Evolutionary conservation across 495 filamentous ascomycete species (phyloP), one percentile per base, ranked within the genome.

Genomic region (Trichoderma reesei): DNA sequence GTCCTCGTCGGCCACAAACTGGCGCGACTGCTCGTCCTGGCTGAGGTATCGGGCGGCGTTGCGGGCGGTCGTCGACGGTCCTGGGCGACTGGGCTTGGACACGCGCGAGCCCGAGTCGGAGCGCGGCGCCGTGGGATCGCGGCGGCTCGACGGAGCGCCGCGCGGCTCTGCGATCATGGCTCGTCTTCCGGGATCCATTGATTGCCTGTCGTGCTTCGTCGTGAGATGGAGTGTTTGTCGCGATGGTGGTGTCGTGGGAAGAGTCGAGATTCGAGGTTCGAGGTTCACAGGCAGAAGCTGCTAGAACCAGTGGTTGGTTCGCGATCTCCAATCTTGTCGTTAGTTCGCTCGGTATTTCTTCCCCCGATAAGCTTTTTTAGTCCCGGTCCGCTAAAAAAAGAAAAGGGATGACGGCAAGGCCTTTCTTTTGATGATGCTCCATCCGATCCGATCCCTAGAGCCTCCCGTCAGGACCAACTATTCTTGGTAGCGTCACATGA

Each of bases 1-100:
- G 76, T 98, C 94, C 74, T 99, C 94, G 71, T 94, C 90, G 62
- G 92, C 87, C 31, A 99, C 88, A 83, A 95, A 99, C 68, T 87
- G 80, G 44, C 86, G 81, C 68, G 85, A 89, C 67, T 90, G 90
- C 72, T 92, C 86, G 63, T 91, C 90, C 64, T 78, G 76, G 5
- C 74, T 80, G 46, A 80, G 68, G 66, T 78, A 81, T 62, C 69
- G 73, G 11, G 68, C 63, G 33, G 65, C 67, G 61, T 64, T 61
- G 42, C 63, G 65, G 11, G 63, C 38, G 37, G 67, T 63, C 18
- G 71, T 75, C 26, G 65, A 48, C 5, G 69, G 71, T 8, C 68
- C 69, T 60, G 68, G 73, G n/a, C 75, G 75, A 5, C 65, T 66
- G 16, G 75, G 67, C 62, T 80, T 81, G 62, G 78, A 73, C 66